Conservation (phyloP, 208 protist genomes). For the Angomonas deanei region DNA sequence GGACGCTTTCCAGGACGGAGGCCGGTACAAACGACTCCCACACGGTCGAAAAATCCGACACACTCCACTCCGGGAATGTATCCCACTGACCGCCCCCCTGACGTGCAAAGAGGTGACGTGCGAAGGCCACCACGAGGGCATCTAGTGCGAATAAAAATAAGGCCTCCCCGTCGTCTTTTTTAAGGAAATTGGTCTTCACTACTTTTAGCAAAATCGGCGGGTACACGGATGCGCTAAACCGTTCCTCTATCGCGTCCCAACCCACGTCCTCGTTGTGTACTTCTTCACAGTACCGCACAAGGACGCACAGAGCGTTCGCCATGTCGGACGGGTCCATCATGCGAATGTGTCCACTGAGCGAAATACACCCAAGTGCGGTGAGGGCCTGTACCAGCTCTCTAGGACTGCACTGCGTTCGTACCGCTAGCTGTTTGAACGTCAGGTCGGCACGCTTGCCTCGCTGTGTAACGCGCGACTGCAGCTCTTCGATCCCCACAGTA, state of each 20-base stretch:
- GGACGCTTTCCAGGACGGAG: neutral
- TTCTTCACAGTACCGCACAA: conserved; percentile 13
- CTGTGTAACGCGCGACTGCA: neutral
- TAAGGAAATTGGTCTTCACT: no score
- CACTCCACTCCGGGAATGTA: no score
- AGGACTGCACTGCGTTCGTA: conserved; percentile 26
- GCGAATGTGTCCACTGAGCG: conserved; percentile 40
- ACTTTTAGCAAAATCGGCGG: no score
- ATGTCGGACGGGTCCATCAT: conserved; percentile 37
- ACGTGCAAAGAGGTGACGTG: no score
- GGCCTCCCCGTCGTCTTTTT: no score
- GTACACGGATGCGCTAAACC: no score
- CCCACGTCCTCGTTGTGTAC: neutral
- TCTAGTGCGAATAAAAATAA: no score
- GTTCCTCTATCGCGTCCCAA: no score
- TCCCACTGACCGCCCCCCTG: no score
- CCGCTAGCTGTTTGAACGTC: neutral
- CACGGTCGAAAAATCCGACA: neutral
- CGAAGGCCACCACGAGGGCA: no score
- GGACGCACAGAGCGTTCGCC: conserved; percentile 18
- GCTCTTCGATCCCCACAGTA: neutral
- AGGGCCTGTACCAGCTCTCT: conserved; percentile 36
- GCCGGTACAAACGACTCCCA: neutral
- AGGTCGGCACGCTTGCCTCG: neutral
- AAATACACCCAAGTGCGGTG: conserved; percentile 32